Evolutionary conservation across 169 alveolate genomes (phyloP).

Genomic region (Plasmodium yoelii): DNA sequence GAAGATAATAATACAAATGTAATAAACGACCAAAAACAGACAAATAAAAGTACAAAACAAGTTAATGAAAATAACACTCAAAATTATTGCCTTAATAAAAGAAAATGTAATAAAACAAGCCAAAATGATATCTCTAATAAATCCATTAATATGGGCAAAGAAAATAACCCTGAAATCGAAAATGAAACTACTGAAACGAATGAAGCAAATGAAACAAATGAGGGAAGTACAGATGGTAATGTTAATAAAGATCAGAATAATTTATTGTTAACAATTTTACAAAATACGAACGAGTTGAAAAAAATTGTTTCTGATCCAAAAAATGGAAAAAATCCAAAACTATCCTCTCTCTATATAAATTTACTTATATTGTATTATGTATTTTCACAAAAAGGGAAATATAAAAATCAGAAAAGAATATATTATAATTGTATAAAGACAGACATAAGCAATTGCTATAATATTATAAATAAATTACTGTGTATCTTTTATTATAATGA

Average conservation of each 20-base stretch:
- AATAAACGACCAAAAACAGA: background rate
- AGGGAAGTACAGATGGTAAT: too few relatives aligned
- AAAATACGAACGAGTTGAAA: background rate
- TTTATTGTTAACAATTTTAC: background rate
- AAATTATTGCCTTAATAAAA: too few relatives aligned
- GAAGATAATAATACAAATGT: background rate
- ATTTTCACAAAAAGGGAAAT: constrained; percentile 34
- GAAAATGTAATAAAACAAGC: too few relatives aligned
- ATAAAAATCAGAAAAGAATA: constrained; percentile 15
- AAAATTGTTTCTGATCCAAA: constrained; percentile 1
- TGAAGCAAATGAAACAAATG: too few relatives aligned
- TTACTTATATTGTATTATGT: constrained; percentile 49
- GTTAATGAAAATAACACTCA: too few relatives aligned
- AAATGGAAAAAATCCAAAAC: constrained; percentile 4
- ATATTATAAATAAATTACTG: constrained; percentile 39
- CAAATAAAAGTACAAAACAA: too few relatives aligned
- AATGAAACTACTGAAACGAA: too few relatives aligned
- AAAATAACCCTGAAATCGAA: too few relatives aligned
- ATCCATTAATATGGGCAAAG: too few relatives aligned
- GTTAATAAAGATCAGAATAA: too few relatives aligned
- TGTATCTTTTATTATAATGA: constrained; percentile 26
- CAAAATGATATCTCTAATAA: too few relatives aligned
- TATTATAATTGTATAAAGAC: constrained; percentile 38
- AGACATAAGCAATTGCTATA: constrained; percentile 13
- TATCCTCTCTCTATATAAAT: constrained; percentile 60